Percentiles rank a stretch among this genome's conserved stretches.
Conservation (phyloP, 2,329 filamentous ascomycete genomes). For the Xenosphaeropsis pyriputrescens region DNA sequence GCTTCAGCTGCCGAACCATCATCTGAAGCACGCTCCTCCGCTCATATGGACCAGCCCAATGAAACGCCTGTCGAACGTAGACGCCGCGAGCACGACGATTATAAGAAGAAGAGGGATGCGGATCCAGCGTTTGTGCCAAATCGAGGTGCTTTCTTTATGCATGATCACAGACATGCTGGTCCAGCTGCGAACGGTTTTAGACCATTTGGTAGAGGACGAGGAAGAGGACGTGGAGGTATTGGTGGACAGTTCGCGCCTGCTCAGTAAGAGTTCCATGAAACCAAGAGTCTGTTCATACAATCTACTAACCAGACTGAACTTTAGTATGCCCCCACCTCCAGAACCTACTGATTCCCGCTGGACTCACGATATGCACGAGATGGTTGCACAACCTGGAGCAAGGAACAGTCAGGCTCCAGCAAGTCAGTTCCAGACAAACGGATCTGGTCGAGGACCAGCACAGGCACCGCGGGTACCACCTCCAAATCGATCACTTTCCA, state of each 20-base stretch:
- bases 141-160: slow-evolving; percentile 90
- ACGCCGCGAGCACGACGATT: slow-evolving; percentile 80
- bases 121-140: slow-evolving; percentile 92
- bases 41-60: slow-evolving; percentile 25
- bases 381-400: slow-evolving; percentile 29
- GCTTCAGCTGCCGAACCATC: slow-evolving; percentile 6
- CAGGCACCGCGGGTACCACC: slow-evolving; percentile 39
- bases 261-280: slow-evolving; percentile 38
- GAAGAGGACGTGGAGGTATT: slow-evolving; percentile 42
- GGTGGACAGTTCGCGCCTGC: slow-evolving; percentile 43
- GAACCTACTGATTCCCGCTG: slow-evolving; percentile 62
- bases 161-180: slow-evolving; percentile 76
- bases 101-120: slow-evolving; percentile 73
- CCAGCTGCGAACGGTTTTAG: slow-evolving; percentile 65
- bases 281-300: slow-evolving; percentile 22
- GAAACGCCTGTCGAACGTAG: slow-evolving; percentile 54
- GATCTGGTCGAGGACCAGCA: slow-evolving; percentile 10
- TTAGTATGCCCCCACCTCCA: neutral
- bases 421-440: slow-evolving; percentile 21
- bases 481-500: slow-evolving; percentile 69
- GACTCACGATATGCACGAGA: slow-evolving; percentile 91
- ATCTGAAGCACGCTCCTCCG: slow-evolving; percentile 20
- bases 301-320: neutral
- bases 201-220: slow-evolving; percentile 49
- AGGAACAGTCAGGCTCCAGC: slow-evolving; percentile 8